Conservation (phyloP, 2,329 filamentous ascomycete genomes). For the Dactylellina haptotyla region DNA sequence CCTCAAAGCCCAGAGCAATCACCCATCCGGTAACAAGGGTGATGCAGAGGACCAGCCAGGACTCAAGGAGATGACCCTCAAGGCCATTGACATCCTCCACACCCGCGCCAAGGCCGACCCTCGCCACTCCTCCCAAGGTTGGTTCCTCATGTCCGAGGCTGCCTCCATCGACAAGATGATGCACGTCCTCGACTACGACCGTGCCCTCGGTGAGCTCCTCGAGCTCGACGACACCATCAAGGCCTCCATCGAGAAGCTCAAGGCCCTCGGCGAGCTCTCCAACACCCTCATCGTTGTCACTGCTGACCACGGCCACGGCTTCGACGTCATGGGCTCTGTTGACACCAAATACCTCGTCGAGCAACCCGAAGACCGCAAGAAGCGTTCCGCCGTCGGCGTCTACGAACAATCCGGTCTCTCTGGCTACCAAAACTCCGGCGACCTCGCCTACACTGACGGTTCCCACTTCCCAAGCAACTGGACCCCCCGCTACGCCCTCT, state of each 20-base stretch:
- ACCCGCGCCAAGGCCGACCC: conserved; percentile 67
- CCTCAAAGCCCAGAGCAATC: conserved; percentile 72
- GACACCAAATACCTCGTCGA: conserved; percentile 80
- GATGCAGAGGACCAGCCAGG: conserved; percentile 80
- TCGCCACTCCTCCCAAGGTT: conserved; percentile 65
- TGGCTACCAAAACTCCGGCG: conserved; percentile 73
- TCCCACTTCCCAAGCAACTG: conserved; percentile 83
- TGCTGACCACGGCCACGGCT: conserved; percentile 89
- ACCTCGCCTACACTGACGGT: conserved; percentile 76
- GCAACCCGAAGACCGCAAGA: conserved; percentile 73
- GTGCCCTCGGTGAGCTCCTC: conserved; percentile 82
- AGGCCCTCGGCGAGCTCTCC: conserved; percentile 73
- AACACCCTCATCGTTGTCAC: conserved; percentile 83
- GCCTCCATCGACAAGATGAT: conserved; percentile 91
- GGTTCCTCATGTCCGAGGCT: conserved; percentile 88
- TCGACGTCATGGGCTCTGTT: conserved; percentile 83
- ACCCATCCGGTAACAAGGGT: conserved; percentile 72
- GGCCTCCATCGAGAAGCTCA: conserved; percentile 77
- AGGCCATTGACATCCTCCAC: conserved; percentile 82
- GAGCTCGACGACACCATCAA: conserved; percentile 83
- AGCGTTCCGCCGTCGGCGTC: conserved; percentile 77
- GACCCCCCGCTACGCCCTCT: conserved; percentile 84
- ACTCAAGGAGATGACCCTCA: conserved; percentile 88
- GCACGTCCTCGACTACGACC: conserved; percentile 85
- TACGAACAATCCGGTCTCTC: conserved; percentile 79